These are phyloP conservation scores for Arthroderma sp. DNA, from an alignment of 2,329 filamentous ascomycete genomes.

Conservation along the genomic window DNA sequence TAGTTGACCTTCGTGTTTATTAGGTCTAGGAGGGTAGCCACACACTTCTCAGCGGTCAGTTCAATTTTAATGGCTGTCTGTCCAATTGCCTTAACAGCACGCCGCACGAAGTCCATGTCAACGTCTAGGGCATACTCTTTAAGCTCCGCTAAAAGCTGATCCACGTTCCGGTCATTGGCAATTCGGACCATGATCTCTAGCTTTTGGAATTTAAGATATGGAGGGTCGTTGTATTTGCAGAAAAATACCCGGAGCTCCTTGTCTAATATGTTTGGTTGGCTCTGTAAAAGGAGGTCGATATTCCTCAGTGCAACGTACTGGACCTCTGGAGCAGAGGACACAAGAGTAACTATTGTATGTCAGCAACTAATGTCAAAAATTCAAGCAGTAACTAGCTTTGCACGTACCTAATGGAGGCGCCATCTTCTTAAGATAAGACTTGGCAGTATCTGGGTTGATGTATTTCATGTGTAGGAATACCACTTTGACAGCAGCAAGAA, in stretches of 20 bases:
- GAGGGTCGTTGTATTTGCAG: constrained; percentile 98
- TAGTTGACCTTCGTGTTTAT: constrained; percentile 99
- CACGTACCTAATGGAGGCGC: constrained; percentile 75
- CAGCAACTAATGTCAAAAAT: constrained; percentile 13
- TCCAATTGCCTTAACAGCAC: constrained; percentile 89
- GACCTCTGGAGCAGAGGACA: constrained; percentile 90
- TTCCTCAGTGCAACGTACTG: constrained; percentile 95
- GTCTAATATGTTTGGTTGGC: constrained; percentile 89
- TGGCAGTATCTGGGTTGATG: constrained; percentile 63
- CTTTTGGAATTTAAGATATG: constrained; percentile 94
- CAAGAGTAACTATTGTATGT: constrained; percentile 61
- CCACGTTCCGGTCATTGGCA: constrained; percentile 92
- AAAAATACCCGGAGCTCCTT: constrained; percentile 98
- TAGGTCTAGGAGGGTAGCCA: constrained; percentile 82
- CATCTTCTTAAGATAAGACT: constrained; percentile 96
- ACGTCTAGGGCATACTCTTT: constrained; percentile 98
- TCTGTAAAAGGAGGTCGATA: constrained; percentile 89
- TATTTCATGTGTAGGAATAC: constrained; percentile 94
- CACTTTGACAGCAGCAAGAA: constrained; percentile 92
- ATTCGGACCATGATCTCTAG: constrained; percentile 99
- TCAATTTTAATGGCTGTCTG: constrained; percentile 99
- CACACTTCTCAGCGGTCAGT: constrained; percentile 84
- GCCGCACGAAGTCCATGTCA: constrained; percentile 95
- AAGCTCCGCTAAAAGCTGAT: constrained; percentile 83
- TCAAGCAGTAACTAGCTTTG: background rate